Percentiles rank a stretch among this genome's conserved stretches.
These are phyloP conservation scores for Aphanoascus verrucosus DNA, from an alignment of 2,329 filamentous ascomycete species.

Conservation along the genomic window DNA sequence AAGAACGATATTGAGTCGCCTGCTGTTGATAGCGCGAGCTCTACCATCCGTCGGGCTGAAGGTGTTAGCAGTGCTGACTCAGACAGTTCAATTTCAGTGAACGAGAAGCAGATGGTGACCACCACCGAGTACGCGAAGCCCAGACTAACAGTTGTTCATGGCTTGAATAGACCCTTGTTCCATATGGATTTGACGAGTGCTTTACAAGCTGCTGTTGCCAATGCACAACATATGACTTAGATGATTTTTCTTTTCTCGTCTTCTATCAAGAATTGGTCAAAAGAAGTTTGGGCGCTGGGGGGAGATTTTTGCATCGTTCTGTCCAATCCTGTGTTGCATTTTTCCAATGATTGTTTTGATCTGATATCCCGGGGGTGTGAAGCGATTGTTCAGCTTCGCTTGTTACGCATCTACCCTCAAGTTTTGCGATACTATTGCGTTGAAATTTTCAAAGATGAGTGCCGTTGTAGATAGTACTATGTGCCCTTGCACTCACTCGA, in stretches of 20 bases:
- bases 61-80: not conserved
- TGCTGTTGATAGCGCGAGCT: constrained; percentile 13
- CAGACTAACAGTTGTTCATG: constrained; percentile 59
- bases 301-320: not conserved
- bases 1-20: constrained; percentile 14
- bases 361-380: too few relatives aligned
- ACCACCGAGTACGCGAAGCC: constrained; percentile 38
- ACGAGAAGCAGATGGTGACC: constrained; percentile 38
- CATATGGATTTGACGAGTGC: constrained; percentile 87
- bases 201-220: constrained; percentile 74
- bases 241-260: not conserved
- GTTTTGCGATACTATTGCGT: not conserved
- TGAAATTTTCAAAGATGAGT: not conserved
- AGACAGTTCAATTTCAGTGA: constrained; percentile 1
- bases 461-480: not conserved
- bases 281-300: not conserved
- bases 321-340: too few relatives aligned
- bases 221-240: constrained; percentile 40
- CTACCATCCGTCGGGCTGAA: not conserved
- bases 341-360: not conserved
- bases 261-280: not conserved
- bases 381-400: too few relatives aligned
- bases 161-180: constrained; percentile 84
- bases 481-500: not conserved
- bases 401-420: not conserved